A percentile compares a stretch with the other conserved stretches of the same genome.
Conservation (phyloP, 164 flowering plant species). For the Tetrastigma voinierianum region DNA sequence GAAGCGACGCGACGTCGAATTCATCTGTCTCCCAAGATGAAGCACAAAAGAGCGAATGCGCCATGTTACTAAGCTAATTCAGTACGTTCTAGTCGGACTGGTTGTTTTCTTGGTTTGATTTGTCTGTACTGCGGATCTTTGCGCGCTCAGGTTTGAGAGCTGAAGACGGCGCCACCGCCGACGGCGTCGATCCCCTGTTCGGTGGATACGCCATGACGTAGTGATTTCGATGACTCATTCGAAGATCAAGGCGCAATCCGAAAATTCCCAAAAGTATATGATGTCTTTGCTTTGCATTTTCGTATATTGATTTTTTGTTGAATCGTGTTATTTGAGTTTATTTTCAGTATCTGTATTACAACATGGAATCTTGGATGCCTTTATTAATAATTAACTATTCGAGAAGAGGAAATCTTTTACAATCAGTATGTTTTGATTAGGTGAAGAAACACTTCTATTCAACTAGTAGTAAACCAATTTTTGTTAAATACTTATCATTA, state of each 20-base stretch:
- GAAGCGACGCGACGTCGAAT: too few species aligned
- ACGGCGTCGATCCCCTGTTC: constrained; percentile 42
- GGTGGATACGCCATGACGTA: constrained; percentile 12
- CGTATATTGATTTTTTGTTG: neutral
- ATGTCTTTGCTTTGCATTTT: constrained; percentile 18
- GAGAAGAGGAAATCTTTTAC: too few species aligned
- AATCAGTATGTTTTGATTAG: too few species aligned
- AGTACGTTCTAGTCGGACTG: constrained; percentile 38
- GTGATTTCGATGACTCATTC: constrained; percentile 30
- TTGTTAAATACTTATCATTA: neutral
- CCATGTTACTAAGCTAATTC: constrained; percentile 29
- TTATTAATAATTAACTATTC: too few species aligned
- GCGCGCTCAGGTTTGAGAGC: constrained; percentile 39
- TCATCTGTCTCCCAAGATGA: constrained; percentile 28
- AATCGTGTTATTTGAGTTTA: neutral
- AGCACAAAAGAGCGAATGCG: constrained; percentile 36
- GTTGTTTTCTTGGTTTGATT: constrained; percentile 46
- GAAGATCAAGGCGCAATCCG: constrained; percentile 33
- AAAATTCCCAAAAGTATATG: constrained; percentile 52
- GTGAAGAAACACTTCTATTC: too few species aligned
- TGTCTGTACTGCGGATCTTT: constrained; percentile 56
- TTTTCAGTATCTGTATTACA: too few species aligned
- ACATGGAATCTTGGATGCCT: too few species aligned
- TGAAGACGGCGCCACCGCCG: constrained; percentile 26
- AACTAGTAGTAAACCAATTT: too few species aligned